Evolutionary conservation across 345 rosid genomes (phyloP), one percentile per base, ranked within the genome.

Genomic region (Populus deltoides): DNA sequence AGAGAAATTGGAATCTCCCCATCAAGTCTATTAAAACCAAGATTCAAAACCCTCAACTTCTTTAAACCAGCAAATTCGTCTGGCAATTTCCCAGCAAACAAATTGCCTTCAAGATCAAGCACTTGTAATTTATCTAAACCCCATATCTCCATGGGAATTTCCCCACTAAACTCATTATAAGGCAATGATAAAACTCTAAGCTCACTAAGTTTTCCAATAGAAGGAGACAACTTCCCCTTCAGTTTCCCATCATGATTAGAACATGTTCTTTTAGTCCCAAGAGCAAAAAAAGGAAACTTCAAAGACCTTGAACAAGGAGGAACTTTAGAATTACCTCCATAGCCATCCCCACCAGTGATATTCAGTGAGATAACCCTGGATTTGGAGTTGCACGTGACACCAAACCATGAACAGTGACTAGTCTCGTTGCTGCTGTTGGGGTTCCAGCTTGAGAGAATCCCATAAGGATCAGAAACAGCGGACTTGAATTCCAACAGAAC

Each of bases 391-490:
- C 90, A 89, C 8, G 86, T 63, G 10, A 87, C 89, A 43, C 89
- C 92, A 43, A 25, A 65, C 89, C 88, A 89, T 9, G 89, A 86
- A 79, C 89, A 89, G 77, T 80, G 86, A 76, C 78, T 70, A 24
- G 77, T 69, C 68, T 45, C 80, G 77, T 66, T 61, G 29, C 70
- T 66, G 59, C 43, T 81, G 76, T 67, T 39, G 3, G 82, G 66
- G 77, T 76, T 67, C 90, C 87, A 86, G 74, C 84, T 80, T 15
- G 90, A 87, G 35, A 87, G 89, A 39, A 83, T 68, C 45, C 86
- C 88, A 72, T 82, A 66, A 59, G 86, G 84, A 74, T 89, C 89
- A 31, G 78, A 76, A 75, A 89, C 81, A 27, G 80, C 47, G 66
- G 77, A 80, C 79, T 86, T 86, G 83, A 89, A 71, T 80, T 86